Evolutionary conservation across 2,329 filamentous ascomycete genomes (phyloP), one percentile per base, ranked within the genome.

Genomic region (Arthrinium puccinioides): DNA sequence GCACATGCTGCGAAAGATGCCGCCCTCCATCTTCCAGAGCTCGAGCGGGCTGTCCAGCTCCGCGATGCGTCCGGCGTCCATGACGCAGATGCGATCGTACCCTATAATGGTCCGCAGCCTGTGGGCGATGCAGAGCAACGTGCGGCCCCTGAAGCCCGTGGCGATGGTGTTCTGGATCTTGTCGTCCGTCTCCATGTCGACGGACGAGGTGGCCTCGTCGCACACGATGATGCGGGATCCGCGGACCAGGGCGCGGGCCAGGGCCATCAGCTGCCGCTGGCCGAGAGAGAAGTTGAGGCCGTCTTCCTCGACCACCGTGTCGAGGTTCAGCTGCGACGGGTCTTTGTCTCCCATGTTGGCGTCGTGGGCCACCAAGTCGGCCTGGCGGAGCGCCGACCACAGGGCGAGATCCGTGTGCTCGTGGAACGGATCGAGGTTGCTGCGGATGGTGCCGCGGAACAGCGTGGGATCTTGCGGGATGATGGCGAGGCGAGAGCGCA

Each of bases 141-240:
- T 96, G 68, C 84, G 87, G 41, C 88, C 89, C 37, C 75, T 72
- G 69, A 97, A 97, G 0, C 82, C 89, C 1, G 75, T 72, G 1
- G 86, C 82, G 61, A 97, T 96, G 4, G 89, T 94, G 38, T 70
- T 69, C 61, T 97, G 90, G 56, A 97, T 95, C 72, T 92, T 94
- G 61, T 87, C 83, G 56, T 98, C 92, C 4, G 90, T 97, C 56
- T 96, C 90, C 70, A 96, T 92, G 60, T 97, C 90, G 7, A 97
- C 89, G 0, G 79, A 85, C 2, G 82, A 87, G 0, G 92, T 98
- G 1, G 92, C 92, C 62, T 98, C 92, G 66, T 98, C 92, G 61
- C 90, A 96, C 34, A 98, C 82, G 50, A 97, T 96, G 62, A 97
- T 96, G 50, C 84, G 87, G 1, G 82, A 84, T 29, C 82, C 79